Conservation (phyloP, 2,329 filamentous ascomycete genomes). For the Ceratocystis lukuohia region DNA sequence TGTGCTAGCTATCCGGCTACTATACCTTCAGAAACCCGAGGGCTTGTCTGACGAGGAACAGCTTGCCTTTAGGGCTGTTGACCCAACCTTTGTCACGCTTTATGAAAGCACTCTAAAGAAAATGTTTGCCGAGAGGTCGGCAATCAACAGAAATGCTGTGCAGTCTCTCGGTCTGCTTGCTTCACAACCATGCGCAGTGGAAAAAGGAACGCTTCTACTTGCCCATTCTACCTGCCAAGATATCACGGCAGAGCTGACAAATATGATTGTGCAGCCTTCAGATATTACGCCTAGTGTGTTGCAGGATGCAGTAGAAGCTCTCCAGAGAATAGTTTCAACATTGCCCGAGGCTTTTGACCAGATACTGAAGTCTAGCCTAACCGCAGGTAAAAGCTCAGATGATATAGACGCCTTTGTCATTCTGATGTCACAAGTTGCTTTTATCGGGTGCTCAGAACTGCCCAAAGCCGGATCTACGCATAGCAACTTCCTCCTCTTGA, state of each 20-base stretch:
- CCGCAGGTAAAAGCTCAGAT: background rate
- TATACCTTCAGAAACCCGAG: slow-evolving; percentile 26
- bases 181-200: slow-evolving; percentile 28
- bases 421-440: slow-evolving; percentile 34
- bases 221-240: slow-evolving; percentile 27
- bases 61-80: slow-evolving; percentile 28
- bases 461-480: slow-evolving; percentile 25
- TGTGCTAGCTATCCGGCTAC: slow-evolving; percentile 34
- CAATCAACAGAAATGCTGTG: slow-evolving; percentile 32
- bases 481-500: slow-evolving; percentile 31
- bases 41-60: slow-evolving; percentile 28
- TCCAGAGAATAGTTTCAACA: slow-evolving; percentile 29
- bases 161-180: slow-evolving; percentile 35
- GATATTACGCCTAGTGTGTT: slow-evolving; percentile 28
- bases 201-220: slow-evolving; percentile 25
- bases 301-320: slow-evolving; percentile 31
- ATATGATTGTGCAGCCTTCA: slow-evolving; percentile 24
- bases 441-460: slow-evolving; percentile 36
- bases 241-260: slow-evolving; percentile 26
- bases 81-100: slow-evolving; percentile 30
- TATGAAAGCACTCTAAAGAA: slow-evolving; percentile 25
- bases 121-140: slow-evolving; percentile 28
- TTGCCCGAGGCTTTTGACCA: slow-evolving; percentile 28
- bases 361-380: slow-evolving; percentile 20
- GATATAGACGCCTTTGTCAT: slow-evolving; percentile 25